Percentiles rank a stretch among this genome's conserved stretches.
Evolutionary conservation across 179 eudicot species (phyloP).

Genomic region (Silene coronaria): DNA sequence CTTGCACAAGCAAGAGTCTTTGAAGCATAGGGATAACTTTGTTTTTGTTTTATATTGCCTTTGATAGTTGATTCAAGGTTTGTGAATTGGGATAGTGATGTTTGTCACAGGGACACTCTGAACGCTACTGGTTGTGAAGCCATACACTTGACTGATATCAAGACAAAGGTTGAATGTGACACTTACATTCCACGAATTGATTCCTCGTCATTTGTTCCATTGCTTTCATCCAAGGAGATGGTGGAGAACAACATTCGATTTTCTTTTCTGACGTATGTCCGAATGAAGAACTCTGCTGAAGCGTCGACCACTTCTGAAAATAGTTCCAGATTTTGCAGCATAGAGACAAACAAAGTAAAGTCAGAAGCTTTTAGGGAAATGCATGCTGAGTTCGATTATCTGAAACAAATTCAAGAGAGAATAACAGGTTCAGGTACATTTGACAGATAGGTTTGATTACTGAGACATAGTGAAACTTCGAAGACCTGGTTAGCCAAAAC

Average conservation of each 20-base stretch:
- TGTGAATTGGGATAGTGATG: background rate
- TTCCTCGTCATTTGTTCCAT: slow-evolving; percentile 10
- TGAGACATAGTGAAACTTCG: background rate
- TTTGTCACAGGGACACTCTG: slow-evolving; percentile 22
- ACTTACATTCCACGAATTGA: slow-evolving; percentile 28
- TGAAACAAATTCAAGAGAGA: slow-evolving; percentile 16
- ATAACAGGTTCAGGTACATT: background rate
- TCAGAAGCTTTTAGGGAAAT: background rate
- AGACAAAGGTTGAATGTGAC: slow-evolving; percentile 23
- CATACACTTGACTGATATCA: slow-evolving; percentile 28
- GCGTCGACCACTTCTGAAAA: background rate
- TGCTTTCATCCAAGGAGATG: slow-evolving; percentile 18
- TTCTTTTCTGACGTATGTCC: slow-evolving; percentile 23
- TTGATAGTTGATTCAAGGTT: background rate
- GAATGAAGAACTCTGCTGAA: background rate
- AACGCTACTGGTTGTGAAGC: slow-evolving; percentile 27
- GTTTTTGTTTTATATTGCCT: background rate
- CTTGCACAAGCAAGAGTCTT: background rate
- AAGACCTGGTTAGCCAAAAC: background rate
- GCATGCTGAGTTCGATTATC: background rate
- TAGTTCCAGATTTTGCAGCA: background rate
- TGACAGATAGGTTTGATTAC: background rate
- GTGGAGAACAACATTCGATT: slow-evolving; percentile 19
- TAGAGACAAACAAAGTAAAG: background rate
- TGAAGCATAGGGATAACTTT: background rate